A percentile compares a stretch with the other conserved stretches of the same genome.
phyloP scores from a whole-genome alignment of 192 early-diverging fungal genomes.

The Paraglomus occultum region DNA sequence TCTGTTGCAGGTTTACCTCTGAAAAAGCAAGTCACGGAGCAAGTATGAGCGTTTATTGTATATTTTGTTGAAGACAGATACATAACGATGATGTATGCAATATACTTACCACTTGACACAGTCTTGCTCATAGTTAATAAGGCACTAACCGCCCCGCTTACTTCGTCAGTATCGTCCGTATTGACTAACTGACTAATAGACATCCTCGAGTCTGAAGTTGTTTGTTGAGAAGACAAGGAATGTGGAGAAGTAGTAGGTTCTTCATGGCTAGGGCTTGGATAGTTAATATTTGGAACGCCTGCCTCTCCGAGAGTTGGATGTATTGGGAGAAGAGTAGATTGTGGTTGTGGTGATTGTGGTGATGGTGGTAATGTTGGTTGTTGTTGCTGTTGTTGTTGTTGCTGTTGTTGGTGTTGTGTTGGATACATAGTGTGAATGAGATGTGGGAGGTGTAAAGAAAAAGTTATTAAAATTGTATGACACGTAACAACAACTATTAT shows the following conservation, averaged over 20 bases:
- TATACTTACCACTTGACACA: slow-evolving; percentile 3
- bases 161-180: not conserved
- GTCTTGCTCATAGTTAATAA: slow-evolving; percentile 14
- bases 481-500: not conserved
- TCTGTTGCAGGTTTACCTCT: not conserved
- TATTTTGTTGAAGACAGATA: too few species aligned
- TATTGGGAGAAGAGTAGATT: slow-evolving; percentile 8
- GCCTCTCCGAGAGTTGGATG: not conserved
- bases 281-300: not conserved
- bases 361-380: too few species aligned
- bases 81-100: too few species aligned
- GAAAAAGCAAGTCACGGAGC: not conserved
- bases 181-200: slow-evolving; percentile 23
- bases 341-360: not conserved
- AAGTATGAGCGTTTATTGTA: not conserved
- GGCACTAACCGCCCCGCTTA: slow-evolving; percentile 7
- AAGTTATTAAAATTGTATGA: not conserved
- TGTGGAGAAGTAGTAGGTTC: not conserved
- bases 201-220: slow-evolving; percentile 13
- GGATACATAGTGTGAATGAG: too few species aligned
- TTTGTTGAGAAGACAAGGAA: slow-evolving; percentile 14
- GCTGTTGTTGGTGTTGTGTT: too few species aligned
- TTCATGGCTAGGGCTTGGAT: not conserved
- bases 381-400: too few species aligned
- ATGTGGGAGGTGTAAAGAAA: too few species aligned